These are phyloP conservation scores for Umbilicus rupestris DNA, from an alignment of 164 flowering plant genomes.

Conservation along the genomic window DNA sequence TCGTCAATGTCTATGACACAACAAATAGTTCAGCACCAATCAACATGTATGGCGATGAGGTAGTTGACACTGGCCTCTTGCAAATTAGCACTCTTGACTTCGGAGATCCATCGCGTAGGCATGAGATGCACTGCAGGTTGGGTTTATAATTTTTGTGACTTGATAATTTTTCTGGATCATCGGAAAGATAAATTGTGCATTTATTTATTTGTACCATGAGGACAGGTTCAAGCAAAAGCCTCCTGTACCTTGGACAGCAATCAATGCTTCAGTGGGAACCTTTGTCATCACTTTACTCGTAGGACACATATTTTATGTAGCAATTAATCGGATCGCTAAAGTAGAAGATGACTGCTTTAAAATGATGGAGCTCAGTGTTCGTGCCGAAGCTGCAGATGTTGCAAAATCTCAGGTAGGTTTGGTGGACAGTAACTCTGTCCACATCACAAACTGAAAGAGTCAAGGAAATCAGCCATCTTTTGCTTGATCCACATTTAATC, in stretches of 20 bases:
- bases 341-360: constrained; percentile 62
- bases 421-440: background rate
- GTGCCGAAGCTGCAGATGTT: constrained; percentile 97
- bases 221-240: constrained; percentile 76
- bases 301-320: constrained; percentile 64
- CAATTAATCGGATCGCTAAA: constrained; percentile 62
- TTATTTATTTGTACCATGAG: constrained; percentile 1
- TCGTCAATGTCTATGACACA: constrained; percentile 86
- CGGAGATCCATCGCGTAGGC: constrained; percentile 81
- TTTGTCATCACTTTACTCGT: constrained; percentile 64
- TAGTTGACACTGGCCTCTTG: constrained; percentile 43
- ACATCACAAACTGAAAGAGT: background rate
- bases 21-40: constrained; percentile 64
- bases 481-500: background rate
- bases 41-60: constrained; percentile 73
- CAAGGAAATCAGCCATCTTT: background rate
- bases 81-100: constrained; percentile 71
- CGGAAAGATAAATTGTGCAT: background rate
- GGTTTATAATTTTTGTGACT: background rate
- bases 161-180: background rate
- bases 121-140: constrained; percentile 98
- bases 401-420: constrained; percentile 90
- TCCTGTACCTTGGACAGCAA: constrained; percentile 76
- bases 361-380: constrained; percentile 74
- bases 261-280: constrained; percentile 47